Percentiles rank a stretch among this genome's conserved stretches.
These are phyloP conservation scores for Citrullus amarus DNA, from an alignment of 306 rosid species.

Conservation along the genomic window DNA sequence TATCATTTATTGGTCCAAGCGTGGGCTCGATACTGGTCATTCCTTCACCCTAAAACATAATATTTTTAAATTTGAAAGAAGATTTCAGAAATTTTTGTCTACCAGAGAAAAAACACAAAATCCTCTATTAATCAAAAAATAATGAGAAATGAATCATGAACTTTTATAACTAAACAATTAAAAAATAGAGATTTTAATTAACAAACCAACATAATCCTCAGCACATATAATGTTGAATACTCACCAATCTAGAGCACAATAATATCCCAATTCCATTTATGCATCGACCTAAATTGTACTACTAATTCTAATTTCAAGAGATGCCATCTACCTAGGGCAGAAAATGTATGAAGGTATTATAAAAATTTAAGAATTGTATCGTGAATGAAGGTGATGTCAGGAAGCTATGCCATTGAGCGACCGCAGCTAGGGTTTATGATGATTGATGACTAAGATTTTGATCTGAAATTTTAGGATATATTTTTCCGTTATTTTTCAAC, in stretches of 20 bases:
- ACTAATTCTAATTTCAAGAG: background rate
- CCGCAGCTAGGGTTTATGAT: too few species aligned
- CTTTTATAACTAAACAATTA: background rate
- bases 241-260: background rate
- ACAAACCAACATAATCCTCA: background rate
- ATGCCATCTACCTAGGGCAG: background rate
- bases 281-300: background rate
- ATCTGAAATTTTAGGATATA: too few species aligned
- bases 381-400: too few species aligned
- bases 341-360: background rate
- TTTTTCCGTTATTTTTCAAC: too few species aligned
- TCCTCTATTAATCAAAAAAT: background rate
- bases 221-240: background rate
- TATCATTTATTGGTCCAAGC: slow-evolving; percentile 66
- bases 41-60: slow-evolving; percentile 50
- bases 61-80: background rate
- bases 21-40: slow-evolving; percentile 93
- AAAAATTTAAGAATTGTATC: too few species aligned
- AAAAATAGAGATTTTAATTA: background rate
- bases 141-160: background rate
- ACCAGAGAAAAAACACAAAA: background rate
- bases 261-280: background rate
- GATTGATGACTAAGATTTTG: too few species aligned
- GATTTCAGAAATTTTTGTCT: background rate
- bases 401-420: too few species aligned